phyloP scores from a whole-genome alignment of 2,329 filamentous ascomycete species.

The Aspergillus sp. region DNA sequence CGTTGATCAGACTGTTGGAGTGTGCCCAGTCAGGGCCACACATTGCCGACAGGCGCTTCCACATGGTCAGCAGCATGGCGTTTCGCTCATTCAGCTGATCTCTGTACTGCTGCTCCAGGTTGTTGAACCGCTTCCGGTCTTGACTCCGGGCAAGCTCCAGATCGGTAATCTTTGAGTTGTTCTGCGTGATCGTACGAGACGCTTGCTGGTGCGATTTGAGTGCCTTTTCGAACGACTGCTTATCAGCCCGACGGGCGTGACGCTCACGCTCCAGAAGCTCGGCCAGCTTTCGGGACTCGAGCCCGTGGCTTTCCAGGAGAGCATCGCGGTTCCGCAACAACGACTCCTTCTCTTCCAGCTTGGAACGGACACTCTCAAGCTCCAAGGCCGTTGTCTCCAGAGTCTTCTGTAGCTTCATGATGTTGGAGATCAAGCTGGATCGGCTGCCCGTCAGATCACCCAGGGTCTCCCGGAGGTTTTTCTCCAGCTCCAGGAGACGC shows the following conservation, averaged over 20 bases:
- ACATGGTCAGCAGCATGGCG: slow-evolving; percentile 79
- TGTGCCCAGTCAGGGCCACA: slow-evolving; percentile 93
- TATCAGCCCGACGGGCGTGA: slow-evolving; percentile 77
- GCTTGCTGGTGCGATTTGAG: slow-evolving; percentile 86
- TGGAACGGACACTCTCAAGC: slow-evolving; percentile 72
- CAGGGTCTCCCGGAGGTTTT: slow-evolving; percentile 78
- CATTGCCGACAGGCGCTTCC: slow-evolving; percentile 80
- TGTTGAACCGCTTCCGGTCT: slow-evolving; percentile 72
- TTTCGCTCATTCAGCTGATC: slow-evolving; percentile 90
- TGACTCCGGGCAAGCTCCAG: slow-evolving; percentile 75
- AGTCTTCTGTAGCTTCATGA: slow-evolving; percentile 82
- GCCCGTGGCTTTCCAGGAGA: slow-evolving; percentile 80
- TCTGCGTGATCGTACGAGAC: slow-evolving; percentile 77
- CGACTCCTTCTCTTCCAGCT: slow-evolving; percentile 84
- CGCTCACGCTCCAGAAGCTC: slow-evolving; percentile 92
- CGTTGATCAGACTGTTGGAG: slow-evolving; percentile 83
- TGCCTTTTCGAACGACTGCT: slow-evolving; percentile 81
- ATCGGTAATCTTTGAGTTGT: slow-evolving; percentile 80
- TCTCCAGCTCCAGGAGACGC: slow-evolving; percentile 83
- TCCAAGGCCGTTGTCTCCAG: slow-evolving; percentile 81
- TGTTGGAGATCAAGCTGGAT: slow-evolving; percentile 79
- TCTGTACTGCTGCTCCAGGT: slow-evolving; percentile 75
- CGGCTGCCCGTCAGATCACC: slow-evolving; percentile 84
- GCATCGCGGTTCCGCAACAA: slow-evolving; percentile 86
- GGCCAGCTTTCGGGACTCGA: slow-evolving; percentile 79